A percentile compares a stretch with the other conserved stretches of the same genome.
Conservation (phyloP, 2,329 filamentous ascomycete genomes). For the Alternaria triticina region DNA sequence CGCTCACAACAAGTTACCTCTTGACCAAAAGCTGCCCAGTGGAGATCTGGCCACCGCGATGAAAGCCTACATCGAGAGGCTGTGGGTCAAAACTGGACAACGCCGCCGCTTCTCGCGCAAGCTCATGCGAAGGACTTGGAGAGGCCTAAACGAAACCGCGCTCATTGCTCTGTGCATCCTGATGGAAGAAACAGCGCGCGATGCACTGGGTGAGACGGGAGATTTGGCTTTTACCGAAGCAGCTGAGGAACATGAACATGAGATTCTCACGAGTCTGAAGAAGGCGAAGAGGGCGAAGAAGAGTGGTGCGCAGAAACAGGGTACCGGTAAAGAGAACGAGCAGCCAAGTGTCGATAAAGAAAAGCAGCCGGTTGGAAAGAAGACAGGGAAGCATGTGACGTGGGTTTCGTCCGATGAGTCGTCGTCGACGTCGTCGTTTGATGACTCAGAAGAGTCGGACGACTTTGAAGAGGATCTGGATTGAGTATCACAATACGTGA, state of each 20-base stretch:
- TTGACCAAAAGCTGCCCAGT: constrained; percentile 64
- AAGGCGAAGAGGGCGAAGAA: neutral
- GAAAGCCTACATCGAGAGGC: constrained; percentile 71
- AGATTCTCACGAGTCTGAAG: neutral
- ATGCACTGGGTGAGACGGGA: constrained; percentile 67
- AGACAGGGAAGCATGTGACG: neutral
- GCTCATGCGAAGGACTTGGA: constrained; percentile 48
- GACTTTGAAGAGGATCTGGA: neutral
- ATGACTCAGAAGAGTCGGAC: neutral
- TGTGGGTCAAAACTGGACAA: constrained; percentile 57
- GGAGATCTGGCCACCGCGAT: constrained; percentile 73
- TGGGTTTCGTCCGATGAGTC: neutral
- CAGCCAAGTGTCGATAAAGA: neutral
- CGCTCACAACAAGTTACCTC: constrained; percentile 64
- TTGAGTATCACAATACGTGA: neutral
- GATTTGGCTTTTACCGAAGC: constrained; percentile 74
- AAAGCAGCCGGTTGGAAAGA: neutral
- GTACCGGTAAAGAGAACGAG: neutral
- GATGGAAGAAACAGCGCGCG: constrained; percentile 71
- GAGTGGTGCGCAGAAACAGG: neutral
- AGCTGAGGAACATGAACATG: constrained; percentile 34
- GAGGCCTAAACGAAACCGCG: constrained; percentile 79
- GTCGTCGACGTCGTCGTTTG: neutral
- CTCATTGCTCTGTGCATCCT: constrained; percentile 77
- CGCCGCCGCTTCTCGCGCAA: neutral